Base-by-base conservation (phyloP, 202 grass and related monocot genomes). In the Panicum virgatum region DNA sequence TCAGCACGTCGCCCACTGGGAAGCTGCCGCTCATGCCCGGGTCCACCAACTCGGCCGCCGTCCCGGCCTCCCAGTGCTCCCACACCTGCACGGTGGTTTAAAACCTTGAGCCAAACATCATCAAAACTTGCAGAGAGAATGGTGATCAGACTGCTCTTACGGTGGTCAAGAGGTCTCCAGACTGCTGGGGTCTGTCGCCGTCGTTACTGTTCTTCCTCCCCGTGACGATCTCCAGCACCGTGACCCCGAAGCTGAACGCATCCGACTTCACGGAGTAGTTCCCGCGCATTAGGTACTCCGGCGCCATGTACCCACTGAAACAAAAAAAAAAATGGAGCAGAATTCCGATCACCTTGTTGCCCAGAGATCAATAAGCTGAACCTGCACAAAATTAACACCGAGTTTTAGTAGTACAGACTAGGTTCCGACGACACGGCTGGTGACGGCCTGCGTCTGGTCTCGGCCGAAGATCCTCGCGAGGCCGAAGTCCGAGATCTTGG, bases 221-320 rank as follows among this genome's bases (percentile, higher is more conserved):
- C 0, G 91, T 84, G 8, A 93, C 64, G 38, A 93, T 87, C 62
- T 92, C 87, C 16, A 93, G 83, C 56, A 90, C 73, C 37, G 90
- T 74, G 70, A 93, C 87, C 18, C 91, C 91, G 29, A 76, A 93
- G 75, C 87, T 93, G 72, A 80, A 93, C 18, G 78, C 73, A 38
- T 93, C 91, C 52, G 91, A 93, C 14, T 93, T 93, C 47, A 85
- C 50, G 0, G 91, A 93, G 81, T 90, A 90, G 27, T 93, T 83
- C 16, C 91, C 91, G 0, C 65, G 81, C 73, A 82, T 75, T 9
- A 75, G 51, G 59, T 93, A 93, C 34, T 93, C 87, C 1, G 90
- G 90, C 0, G 90, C 90, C 83, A 92, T 89, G 75, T 92, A 92
- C 75, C 90, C 90, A 83, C 91, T 93, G 66, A 25, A 87, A 70